Conservation (phyloP, 2,329 filamentous ascomycete genomes). For the Orbilia javanica region DNA sequence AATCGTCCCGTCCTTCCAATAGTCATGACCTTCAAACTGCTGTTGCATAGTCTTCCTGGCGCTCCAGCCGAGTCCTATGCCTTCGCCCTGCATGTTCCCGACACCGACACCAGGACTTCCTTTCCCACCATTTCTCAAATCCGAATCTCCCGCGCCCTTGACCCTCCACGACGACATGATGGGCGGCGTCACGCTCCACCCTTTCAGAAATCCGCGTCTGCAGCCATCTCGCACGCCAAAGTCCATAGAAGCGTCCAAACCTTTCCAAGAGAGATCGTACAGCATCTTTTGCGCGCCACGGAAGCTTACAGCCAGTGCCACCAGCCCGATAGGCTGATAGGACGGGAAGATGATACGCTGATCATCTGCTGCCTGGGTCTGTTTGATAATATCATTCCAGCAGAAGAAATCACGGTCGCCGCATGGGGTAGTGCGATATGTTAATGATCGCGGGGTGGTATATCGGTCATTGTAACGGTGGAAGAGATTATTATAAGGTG, state of each 20-base stretch:
- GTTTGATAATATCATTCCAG: constrained; percentile 56
- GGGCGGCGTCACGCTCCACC: constrained; percentile 51
- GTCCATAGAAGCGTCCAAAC: constrained; percentile 51
- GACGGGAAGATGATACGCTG: constrained; percentile 50
- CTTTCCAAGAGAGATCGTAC: constrained; percentile 55
- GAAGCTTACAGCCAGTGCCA: constrained; percentile 48
- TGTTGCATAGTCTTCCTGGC: constrained; percentile 32
- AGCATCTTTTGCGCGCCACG: constrained; percentile 51
- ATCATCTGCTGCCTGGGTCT: constrained; percentile 33
- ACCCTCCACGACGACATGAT: constrained; percentile 56
- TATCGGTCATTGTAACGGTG: constrained; percentile 47
- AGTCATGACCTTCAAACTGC: constrained; percentile 32
- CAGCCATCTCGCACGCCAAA: constrained; percentile 51
- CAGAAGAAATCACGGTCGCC: constrained; percentile 56
- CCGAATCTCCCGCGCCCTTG: constrained; percentile 50
- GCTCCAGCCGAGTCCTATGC: constrained; percentile 49
- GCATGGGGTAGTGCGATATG: constrained; percentile 31
- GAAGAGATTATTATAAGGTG: constrained; percentile 49
- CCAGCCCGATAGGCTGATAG: constrained; percentile 49
- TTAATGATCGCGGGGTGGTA: constrained; percentile 38
- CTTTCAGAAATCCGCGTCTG: constrained; percentile 41
- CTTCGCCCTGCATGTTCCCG: constrained; percentile 51
- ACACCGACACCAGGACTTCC: constrained; percentile 33
- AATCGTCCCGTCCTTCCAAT: constrained; percentile 50
- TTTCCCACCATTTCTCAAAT: constrained; percentile 54